Conservation (phyloP, 345 rosid species). For the Raphanus sativus region DNA sequence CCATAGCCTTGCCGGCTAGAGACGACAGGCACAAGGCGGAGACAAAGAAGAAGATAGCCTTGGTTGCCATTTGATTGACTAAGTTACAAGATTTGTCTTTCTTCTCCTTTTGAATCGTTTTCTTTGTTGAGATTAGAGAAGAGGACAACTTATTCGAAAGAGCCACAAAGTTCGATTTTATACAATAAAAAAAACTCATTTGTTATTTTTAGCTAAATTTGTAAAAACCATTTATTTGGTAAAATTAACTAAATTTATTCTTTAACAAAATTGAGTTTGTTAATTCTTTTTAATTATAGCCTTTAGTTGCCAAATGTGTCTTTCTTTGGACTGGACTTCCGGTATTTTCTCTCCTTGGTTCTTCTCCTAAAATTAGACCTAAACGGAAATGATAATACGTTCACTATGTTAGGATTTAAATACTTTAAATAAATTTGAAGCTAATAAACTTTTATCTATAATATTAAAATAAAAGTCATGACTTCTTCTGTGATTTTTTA, state of each 20-base stretch:
- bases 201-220: slow-evolving; percentile 5
- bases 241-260: neutral
- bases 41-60: neutral
- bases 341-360: neutral
- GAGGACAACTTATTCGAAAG: slow-evolving; percentile 11
- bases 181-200: neutral
- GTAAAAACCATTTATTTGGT: neutral
- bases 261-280: neutral
- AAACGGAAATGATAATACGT: neutral
- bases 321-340: neutral
- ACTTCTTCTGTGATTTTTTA: too few relatives aligned
- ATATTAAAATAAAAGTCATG: too few relatives aligned
- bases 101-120: neutral
- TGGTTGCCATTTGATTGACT: neutral
- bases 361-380: slow-evolving; percentile 26
- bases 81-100: neutral
- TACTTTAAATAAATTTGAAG: too few relatives aligned
- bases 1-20: neutral
- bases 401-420: too few relatives aligned
- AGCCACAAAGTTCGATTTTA: slow-evolving; percentile 33
- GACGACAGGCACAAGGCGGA: neutral
- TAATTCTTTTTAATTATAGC: slow-evolving; percentile 13
- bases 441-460: too few relatives aligned
- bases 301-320: slow-evolving; percentile 6
- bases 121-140: neutral